A percentile compares a stretch with the other conserved stretches of the same genome.
phyloP scores from a whole-genome alignment of 495 filamentous ascomycete genomes.

The Xylaria grammica region DNA sequence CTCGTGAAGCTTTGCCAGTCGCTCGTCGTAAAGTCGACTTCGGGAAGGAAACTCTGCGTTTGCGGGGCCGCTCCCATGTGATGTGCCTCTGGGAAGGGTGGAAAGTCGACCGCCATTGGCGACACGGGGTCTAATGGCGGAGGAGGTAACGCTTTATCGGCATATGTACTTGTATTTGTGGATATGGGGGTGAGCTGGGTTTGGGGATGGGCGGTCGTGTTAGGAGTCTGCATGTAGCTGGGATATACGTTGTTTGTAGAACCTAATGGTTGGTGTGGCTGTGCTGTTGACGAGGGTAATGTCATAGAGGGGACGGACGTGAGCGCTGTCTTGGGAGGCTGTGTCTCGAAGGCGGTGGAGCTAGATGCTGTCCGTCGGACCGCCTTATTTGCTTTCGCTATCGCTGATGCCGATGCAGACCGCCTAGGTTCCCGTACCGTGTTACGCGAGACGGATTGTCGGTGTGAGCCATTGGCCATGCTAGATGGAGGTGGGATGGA shows the following conservation, averaged over 20 bases:
- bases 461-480: background rate
- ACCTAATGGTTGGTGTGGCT: constrained; percentile 12
- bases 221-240: constrained; percentile 24
- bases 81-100: constrained; percentile 17
- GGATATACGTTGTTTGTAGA: constrained; percentile 30
- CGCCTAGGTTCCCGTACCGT: constrained; percentile 29
- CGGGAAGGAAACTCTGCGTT: constrained; percentile 20
- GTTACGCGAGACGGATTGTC: constrained; percentile 14
- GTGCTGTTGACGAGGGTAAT: constrained; percentile 19
- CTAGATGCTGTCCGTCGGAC: constrained; percentile 29
- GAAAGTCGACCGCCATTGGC: constrained; percentile 38
- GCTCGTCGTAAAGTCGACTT: constrained; percentile 27
- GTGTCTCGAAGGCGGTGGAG: constrained; percentile 1
- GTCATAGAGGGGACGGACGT: constrained; percentile 22
- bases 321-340: background rate
- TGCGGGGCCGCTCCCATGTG: constrained; percentile 10
- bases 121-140: constrained; percentile 36
- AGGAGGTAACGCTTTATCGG: constrained; percentile 37
- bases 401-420: constrained; percentile 35
- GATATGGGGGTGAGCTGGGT: constrained; percentile 16
- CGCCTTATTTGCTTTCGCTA: constrained; percentile 23
- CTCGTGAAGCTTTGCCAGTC: constrained; percentile 41
- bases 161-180: constrained; percentile 17
- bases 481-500: background rate
- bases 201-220: background rate